Conservation (phyloP, 106 monocot genomes). For the Acorus gramineus region DNA sequence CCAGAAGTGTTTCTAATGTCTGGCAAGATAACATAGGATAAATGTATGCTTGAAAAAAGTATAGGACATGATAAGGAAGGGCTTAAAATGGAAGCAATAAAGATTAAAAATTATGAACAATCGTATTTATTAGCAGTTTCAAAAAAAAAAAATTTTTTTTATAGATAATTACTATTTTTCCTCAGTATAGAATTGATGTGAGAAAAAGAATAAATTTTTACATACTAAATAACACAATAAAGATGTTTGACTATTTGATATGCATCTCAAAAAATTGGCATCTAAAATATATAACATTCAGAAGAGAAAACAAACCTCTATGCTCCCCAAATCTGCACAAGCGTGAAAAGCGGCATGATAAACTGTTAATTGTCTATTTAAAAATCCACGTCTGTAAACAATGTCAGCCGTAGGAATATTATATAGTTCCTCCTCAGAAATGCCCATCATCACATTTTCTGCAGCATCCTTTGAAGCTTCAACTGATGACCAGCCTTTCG, state of each 20-base stretch:
- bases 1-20: slow-evolving; percentile 68
- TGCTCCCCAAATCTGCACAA: slow-evolving; percentile 73
- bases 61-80: too few relatives aligned
- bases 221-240: too few relatives aligned
- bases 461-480: slow-evolving; percentile 69
- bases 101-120: too few relatives aligned
- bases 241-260: too few relatives aligned
- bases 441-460: slow-evolving; percentile 94
- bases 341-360: slow-evolving; percentile 91
- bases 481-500: slow-evolving; percentile 87
- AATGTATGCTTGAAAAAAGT: too few relatives aligned
- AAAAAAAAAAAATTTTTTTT: too few relatives aligned
- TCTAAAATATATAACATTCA: background rate
- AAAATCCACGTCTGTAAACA: slow-evolving; percentile 62
- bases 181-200: too few relatives aligned
- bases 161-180: too few relatives aligned
- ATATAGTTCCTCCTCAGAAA: slow-evolving; percentile 89
- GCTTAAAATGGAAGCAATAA: too few relatives aligned
- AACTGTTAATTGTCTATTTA: slow-evolving; percentile 51
- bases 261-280: background rate
- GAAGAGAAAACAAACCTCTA: slow-evolving; percentile 34
- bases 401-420: slow-evolving; percentile 86
- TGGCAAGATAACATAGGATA: slow-evolving; percentile 7
- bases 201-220: too few relatives aligned
- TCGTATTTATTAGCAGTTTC: too few relatives aligned